A percentile compares a stretch with the other conserved stretches of the same genome.
Evolutionary conservation across 2,329 filamentous ascomycete species (phyloP).

Genomic region (Arthrobotrys entomopaga): DNA sequence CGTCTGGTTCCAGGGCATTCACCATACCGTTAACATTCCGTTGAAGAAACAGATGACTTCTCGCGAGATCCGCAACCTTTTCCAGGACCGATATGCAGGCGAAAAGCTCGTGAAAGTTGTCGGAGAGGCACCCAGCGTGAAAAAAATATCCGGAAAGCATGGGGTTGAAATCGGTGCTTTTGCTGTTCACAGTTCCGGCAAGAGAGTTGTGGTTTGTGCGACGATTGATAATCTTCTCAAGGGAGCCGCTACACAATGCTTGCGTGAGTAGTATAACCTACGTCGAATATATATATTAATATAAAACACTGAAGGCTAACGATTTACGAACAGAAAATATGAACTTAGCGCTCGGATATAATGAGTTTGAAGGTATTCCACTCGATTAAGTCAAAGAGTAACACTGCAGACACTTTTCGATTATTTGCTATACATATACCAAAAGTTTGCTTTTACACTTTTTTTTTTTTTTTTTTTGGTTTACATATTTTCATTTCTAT

Average conservation of each 20-base stretch:
- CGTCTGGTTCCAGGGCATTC: constrained; percentile 91
- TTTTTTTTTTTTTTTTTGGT: no score
- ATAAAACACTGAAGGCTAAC: background rate
- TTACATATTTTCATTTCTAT: no score
- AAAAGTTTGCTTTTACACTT: no score
- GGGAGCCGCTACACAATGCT: constrained; percentile 89
- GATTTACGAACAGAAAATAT: constrained; percentile 76
- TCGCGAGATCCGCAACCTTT: constrained; percentile 90
- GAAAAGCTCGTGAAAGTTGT: constrained; percentile 94
- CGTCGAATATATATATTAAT: background rate
- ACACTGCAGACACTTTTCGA: no score
- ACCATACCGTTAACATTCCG: constrained; percentile 86
- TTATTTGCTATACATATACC: no score
- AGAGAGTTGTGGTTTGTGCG: constrained; percentile 90
- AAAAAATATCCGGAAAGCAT: constrained; percentile 83
- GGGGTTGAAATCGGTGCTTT: constrained; percentile 95
- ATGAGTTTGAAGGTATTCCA: constrained; percentile 88
- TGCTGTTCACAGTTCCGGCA: constrained; percentile 87
- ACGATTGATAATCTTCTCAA: constrained; percentile 95
- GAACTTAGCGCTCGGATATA: constrained; percentile 89
- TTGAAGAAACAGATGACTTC: constrained; percentile 86
- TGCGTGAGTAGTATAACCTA: constrained; percentile 72
- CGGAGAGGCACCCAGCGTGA: constrained; percentile 86
- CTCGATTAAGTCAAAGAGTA: constrained; percentile 62
- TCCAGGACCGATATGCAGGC: constrained; percentile 94